Evolutionary conservation across 495 filamentous ascomycete genomes (phyloP).

Genomic region (Hyaloscypha hepaticicola): DNA sequence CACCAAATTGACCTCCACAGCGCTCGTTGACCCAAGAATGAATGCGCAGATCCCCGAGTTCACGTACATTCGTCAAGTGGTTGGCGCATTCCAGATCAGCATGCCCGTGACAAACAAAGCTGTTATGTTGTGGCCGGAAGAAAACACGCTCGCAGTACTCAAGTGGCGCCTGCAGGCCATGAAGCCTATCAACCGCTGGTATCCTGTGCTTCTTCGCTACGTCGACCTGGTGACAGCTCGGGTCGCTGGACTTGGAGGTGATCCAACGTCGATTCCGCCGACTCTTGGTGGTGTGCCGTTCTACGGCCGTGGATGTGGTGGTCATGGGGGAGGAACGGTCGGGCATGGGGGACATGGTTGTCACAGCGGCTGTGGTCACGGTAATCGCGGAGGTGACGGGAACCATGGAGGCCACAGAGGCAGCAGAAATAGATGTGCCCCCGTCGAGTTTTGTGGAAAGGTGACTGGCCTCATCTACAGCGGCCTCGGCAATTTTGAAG

Average conservation of each 20-base stretch:
- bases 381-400: too few relatives aligned
- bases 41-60: background rate
- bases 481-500: too few relatives aligned
- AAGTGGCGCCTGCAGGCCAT: background rate
- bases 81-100: background rate
- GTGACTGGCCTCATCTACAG: too few relatives aligned
- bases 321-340: too few relatives aligned
- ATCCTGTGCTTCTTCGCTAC: constrained; percentile 1
- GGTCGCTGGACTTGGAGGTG: background rate
- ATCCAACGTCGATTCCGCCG: background rate
- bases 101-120: background rate
- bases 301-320: too few relatives aligned
- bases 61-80: background rate
- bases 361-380: too few relatives aligned
- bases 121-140: background rate
- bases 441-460: too few relatives aligned
- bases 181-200: background rate
- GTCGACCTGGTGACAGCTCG: background rate
- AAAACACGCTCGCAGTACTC: background rate
- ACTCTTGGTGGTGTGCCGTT: background rate
- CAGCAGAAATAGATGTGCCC: too few relatives aligned
- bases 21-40: background rate
- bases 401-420: too few relatives aligned
- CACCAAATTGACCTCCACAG: too few relatives aligned
- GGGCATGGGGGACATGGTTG: too few relatives aligned